Percentiles rank a stretch among this genome's conserved stretches.
These are phyloP conservation scores for Chamaecrista fasciculata DNA, from an alignment of 306 rosid genomes.

Conservation along the genomic window DNA sequence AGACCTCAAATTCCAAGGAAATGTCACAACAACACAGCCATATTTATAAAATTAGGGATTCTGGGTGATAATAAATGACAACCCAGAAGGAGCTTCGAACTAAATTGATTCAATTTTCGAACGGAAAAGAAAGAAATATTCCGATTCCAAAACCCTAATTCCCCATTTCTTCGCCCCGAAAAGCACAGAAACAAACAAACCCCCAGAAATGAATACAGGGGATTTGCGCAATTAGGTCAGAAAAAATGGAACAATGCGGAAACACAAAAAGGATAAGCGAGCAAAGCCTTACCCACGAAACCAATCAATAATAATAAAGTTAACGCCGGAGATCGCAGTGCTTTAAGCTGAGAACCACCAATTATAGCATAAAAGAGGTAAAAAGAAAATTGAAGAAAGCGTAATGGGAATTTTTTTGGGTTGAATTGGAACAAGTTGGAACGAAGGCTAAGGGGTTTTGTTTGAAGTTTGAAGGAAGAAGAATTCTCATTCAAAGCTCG, in stretches of 20 bases:
- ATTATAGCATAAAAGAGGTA: too few species aligned
- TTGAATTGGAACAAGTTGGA: neutral
- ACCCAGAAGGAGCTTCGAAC: constrained; percentile 35
- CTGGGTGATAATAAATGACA: constrained; percentile 26
- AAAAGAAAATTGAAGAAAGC: neutral
- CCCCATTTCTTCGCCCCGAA: constrained; percentile 31
- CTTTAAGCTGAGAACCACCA: neutral
- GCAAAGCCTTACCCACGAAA: constrained; percentile 26
- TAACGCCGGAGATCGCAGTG: neutral
- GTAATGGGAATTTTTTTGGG: neutral
- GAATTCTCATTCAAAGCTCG: constrained; percentile 29
- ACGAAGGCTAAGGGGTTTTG: neutral
- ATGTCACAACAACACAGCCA: constrained; percentile 35
- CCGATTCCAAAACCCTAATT: constrained; percentile 42
- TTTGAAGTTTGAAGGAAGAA: neutral
- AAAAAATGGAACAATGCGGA: neutral
- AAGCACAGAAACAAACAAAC: neutral
- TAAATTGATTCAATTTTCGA: constrained; percentile 16
- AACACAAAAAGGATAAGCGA: neutral
- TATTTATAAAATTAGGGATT: constrained; percentile 24
- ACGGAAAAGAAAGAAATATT: neutral
- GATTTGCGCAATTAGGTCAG: neutral
- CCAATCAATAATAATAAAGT: neutral
- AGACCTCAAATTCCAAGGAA: constrained; percentile 35
- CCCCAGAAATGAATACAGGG: constrained; percentile 19